These are phyloP conservation scores for Plantago major DNA, from an alignment of 257 asterid species.

Conservation along the genomic window DNA sequence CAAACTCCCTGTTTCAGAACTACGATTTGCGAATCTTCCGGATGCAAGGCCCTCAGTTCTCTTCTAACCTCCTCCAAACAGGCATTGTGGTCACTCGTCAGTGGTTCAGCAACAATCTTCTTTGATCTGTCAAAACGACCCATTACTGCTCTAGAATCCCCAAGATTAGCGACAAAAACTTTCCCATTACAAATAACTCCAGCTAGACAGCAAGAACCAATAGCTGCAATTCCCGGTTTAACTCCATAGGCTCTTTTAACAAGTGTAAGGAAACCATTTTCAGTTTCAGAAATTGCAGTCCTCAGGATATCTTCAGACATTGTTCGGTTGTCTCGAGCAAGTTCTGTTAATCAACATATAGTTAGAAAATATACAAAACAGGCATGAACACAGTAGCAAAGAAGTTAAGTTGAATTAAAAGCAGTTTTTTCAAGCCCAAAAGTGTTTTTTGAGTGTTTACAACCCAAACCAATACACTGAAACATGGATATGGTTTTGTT, in stretches of 20 bases:
- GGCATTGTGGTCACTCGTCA: conserved; percentile 74
- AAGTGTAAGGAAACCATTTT: conserved; percentile 47
- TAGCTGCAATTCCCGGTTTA: conserved; percentile 45
- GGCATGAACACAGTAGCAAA: not conserved
- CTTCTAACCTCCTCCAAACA: conserved; percentile 57
- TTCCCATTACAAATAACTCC: conserved; percentile 67
- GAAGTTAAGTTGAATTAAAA: not conserved
- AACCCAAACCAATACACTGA: no score
- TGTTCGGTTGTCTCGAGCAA: conserved; percentile 52
- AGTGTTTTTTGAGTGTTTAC: no score
- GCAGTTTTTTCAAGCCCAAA: no score
- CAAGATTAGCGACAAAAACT: conserved; percentile 62
- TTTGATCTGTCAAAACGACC: conserved; percentile 46
- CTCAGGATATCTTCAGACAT: conserved; percentile 48
- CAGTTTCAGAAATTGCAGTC: conserved; percentile 58
- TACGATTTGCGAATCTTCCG: conserved; percentile 56
- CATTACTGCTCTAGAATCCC: conserved; percentile 85
- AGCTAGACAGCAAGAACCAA: conserved; percentile 80
- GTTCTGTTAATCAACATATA: conserved; percentile 32
- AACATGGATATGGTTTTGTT: not conserved
- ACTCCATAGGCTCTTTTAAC: conserved; percentile 43
- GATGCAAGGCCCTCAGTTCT: conserved; percentile 58
- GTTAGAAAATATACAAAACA: not conserved
- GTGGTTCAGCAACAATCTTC: conserved; percentile 60
- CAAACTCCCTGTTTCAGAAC: conserved; percentile 52